Percentiles rank a stretch among this genome's conserved stretches.
Evolutionary conservation across 345 rosid genomes (phyloP).

Genomic region (Trapa bicornis): DNA sequence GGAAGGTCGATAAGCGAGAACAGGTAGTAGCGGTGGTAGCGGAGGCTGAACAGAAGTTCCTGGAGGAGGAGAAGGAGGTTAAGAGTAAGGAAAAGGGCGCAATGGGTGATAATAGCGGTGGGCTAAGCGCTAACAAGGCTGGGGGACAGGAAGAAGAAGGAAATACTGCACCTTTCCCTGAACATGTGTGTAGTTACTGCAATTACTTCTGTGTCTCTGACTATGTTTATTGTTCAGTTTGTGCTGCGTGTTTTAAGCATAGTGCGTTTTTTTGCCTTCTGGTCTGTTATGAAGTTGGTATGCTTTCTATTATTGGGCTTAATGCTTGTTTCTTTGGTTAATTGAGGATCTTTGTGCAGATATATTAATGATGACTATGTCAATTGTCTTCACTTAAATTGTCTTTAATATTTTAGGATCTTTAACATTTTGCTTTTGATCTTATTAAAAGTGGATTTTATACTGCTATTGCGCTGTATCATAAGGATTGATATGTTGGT

Average conservation of each 20-base stretch:
- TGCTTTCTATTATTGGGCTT: no score
- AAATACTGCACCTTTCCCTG: constrained; percentile 78
- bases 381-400: background rate
- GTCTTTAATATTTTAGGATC: background rate
- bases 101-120: constrained; percentile 64
- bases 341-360: background rate
- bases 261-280: no score
- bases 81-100: constrained; percentile 24
- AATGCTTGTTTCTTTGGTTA: no score
- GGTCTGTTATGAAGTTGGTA: background rate
- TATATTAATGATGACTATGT: background rate
- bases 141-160: constrained; percentile 87
- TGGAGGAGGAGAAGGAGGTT: constrained; percentile 19
- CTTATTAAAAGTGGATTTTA: background rate
- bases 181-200: constrained; percentile 36
- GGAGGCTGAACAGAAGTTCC: no score
- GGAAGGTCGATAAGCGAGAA: constrained; percentile 21
- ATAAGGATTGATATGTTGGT: no score
- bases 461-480: no score
- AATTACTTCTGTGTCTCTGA: background rate
- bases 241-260: background rate
- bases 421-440: background rate
- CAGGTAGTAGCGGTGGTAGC: constrained; percentile 3
- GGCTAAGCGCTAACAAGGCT: constrained; percentile 62
- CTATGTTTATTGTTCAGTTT: background rate